These are phyloP conservation scores for Acanthamoeba culbertsoni DNA, from an alignment of 208 protist genomes.

Conservation along the genomic window DNA sequence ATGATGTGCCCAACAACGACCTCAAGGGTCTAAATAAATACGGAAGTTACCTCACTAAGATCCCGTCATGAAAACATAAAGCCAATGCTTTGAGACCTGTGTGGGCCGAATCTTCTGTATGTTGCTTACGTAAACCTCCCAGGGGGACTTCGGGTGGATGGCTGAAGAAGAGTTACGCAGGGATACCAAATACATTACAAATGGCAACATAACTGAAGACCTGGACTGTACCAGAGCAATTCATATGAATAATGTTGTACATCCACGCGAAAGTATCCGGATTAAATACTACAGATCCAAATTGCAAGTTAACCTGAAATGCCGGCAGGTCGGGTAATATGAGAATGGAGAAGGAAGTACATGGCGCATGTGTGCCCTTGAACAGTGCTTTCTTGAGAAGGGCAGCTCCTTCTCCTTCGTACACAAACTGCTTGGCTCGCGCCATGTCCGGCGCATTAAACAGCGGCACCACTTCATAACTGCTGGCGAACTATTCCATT, in stretches of 20 bases:
- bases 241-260: constrained; percentile 5
- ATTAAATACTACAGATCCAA: not conserved
- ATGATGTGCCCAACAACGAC: not conserved
- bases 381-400: not conserved
- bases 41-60: not conserved
- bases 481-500: not conserved
- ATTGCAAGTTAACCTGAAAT: too few relatives aligned
- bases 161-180: not conserved
- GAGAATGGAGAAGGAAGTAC: not conserved
- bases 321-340: not conserved
- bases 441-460: not conserved
- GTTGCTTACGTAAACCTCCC: constrained; percentile 7
- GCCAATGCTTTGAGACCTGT: too few relatives aligned
- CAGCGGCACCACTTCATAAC: not conserved
- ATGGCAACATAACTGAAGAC: too few relatives aligned
- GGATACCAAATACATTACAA: too few relatives aligned
- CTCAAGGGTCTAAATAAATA: not conserved
- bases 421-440: not conserved
- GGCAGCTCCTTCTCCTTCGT: not conserved
- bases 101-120: not conserved
- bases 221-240: not conserved
- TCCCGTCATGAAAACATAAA: too few relatives aligned
- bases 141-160: not conserved
- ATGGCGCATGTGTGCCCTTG: not conserved
- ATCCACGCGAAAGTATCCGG: not conserved